Evolutionary conservation across 768 basidiomycete species (phyloP).

Genomic region (Mycena sanguinolenta): DNA sequence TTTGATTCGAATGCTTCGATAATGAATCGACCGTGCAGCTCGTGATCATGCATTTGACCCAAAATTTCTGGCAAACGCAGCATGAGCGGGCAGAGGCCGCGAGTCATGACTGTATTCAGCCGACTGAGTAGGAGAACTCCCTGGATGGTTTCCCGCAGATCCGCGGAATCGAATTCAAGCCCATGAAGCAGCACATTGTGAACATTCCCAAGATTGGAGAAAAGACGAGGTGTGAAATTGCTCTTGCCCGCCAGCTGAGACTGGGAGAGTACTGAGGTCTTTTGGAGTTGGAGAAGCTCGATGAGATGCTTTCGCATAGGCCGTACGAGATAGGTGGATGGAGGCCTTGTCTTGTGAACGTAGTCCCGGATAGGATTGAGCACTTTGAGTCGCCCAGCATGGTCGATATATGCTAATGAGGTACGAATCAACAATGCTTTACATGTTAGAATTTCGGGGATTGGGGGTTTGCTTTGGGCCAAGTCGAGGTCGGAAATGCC

Average conservation of each 20-base stretch:
- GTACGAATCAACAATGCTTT: conserved; percentile 13
- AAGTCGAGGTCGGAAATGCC: conserved; percentile 11
- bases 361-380: too few species aligned
- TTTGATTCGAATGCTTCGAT: background rate
- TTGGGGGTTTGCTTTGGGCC: background rate
- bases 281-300: too few species aligned
- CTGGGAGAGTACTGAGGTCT: too few species aligned
- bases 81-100: background rate
- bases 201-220: too few species aligned
- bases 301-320: background rate
- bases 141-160: too few species aligned
- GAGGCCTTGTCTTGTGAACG: background rate
- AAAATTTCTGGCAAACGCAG: conserved; percentile 1
- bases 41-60: background rate
- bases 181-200: too few species aligned
- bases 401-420: background rate
- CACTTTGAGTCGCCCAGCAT: too few species aligned
- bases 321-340: background rate
- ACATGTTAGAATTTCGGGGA: background rate
- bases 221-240: too few species aligned
- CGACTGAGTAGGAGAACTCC: background rate
- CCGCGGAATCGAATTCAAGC: too few species aligned
- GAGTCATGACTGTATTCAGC: background rate
- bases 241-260: too few species aligned
- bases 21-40: background rate